Evolutionary conservation across 1,284 basidiomycete genomes (phyloP).

Genomic region (Ceratobasidium sp.): DNA sequence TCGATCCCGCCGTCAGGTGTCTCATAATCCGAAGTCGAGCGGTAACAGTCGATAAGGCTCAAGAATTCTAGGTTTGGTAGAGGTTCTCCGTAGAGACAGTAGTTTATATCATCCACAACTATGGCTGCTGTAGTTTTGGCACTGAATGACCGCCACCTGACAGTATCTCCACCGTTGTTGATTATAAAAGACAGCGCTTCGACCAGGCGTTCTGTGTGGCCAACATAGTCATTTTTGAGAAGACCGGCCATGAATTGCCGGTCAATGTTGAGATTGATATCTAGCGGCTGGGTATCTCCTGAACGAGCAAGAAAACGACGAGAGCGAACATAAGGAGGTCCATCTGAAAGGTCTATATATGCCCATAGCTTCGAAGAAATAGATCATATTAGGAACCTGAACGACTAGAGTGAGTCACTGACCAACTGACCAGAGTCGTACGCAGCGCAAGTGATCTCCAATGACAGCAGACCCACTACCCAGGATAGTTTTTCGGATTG

Average conservation of each 20-base stretch:
- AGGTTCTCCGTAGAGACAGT: neutral
- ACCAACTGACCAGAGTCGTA: neutral
- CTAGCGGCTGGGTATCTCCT: neutral
- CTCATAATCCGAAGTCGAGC: neutral
- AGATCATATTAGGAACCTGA: neutral
- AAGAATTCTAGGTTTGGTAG: neutral
- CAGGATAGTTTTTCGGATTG: neutral
- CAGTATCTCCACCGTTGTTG: neutral
- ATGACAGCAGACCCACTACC: neutral
- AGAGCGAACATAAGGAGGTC: neutral
- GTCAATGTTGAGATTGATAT: neutral
- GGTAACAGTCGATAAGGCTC: neutral
- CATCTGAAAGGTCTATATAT: slow-evolving; percentile 7
- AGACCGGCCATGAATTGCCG: neutral
- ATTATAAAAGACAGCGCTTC: neutral
- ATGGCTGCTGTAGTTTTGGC: slow-evolving; percentile 3
- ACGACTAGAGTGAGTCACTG: too few species aligned
- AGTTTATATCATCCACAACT: neutral
- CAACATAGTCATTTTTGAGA: neutral
- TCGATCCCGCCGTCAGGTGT: neutral
- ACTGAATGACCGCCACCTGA: neutral
- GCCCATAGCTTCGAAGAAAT: slow-evolving; percentile 1
- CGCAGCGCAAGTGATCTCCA: neutral
- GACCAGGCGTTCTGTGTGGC: neutral
- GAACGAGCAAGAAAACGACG: neutral